These are phyloP conservation scores for Gonapodya sp. DNA, from an alignment of 192 early-diverging fungal genomes.

Conservation along the genomic window DNA sequence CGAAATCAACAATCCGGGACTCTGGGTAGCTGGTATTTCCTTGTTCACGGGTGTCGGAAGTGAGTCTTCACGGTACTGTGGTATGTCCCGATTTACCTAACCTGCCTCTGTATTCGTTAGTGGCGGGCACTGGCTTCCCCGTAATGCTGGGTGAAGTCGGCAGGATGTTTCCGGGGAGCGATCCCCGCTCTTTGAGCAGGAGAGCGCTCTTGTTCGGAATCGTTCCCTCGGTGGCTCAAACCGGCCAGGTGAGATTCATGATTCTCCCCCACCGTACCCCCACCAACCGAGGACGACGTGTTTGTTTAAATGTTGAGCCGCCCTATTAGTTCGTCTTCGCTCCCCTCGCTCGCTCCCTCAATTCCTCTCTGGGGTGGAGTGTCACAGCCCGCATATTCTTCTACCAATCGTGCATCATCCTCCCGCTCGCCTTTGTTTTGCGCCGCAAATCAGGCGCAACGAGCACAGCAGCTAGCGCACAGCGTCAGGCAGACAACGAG, in stretches of 20 bases:
- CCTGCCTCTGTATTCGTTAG: not conserved
- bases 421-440: not conserved
- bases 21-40: not conserved
- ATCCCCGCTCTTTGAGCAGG: not conserved
- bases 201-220: not conserved
- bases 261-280: not conserved
- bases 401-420: not conserved
- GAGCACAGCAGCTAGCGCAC: not conserved
- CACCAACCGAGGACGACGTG: too few relatives aligned
- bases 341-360: not conserved
- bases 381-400: not conserved
- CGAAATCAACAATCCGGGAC: not conserved
- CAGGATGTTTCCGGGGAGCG: not conserved
- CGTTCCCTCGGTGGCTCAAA: not conserved
- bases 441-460: not conserved
- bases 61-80: not conserved
- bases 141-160: not conserved
- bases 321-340: not conserved
- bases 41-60: not conserved
- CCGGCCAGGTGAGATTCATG: not conserved
- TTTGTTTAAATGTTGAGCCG: too few relatives aligned
- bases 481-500: not conserved
- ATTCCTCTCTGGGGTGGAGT: not conserved
- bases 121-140: not conserved
- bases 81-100: not conserved